Percentiles rank a stretch among this genome's conserved stretches.
These are phyloP conservation scores for Aotearoamyces nothofagi DNA, from an alignment of 2,329 filamentous ascomycete genomes.

Conservation along the genomic window DNA sequence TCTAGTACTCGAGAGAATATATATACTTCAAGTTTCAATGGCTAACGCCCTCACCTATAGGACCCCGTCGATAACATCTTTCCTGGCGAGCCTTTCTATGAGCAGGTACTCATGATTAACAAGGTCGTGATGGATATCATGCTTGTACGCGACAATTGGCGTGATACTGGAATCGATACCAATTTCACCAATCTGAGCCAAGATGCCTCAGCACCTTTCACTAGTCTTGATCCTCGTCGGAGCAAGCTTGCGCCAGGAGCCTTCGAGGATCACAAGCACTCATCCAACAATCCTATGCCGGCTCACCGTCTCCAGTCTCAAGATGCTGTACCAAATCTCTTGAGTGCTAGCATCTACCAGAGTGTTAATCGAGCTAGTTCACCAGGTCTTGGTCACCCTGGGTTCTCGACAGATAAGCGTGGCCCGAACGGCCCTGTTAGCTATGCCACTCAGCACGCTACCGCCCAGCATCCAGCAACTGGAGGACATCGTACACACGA, in stretches of 20 bases:
- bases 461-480: too few relatives aligned
- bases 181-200: background rate
- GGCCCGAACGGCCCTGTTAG: too few relatives aligned
- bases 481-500: too few relatives aligned
- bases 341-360: background rate
- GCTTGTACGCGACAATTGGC: background rate
- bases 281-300: too few relatives aligned
- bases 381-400: background rate
- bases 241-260: too few relatives aligned
- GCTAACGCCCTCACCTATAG: conserved; percentile 1
- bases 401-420: background rate
- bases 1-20: too few relatives aligned
- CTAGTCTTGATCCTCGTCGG: too few relatives aligned
- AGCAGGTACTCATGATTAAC: conserved; percentile 11
- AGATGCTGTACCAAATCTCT: background rate
- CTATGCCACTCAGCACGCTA: too few relatives aligned
- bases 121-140: conserved; percentile 9
- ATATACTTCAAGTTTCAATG: too few relatives aligned
- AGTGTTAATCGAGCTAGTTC: background rate
- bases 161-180: too few relatives aligned
- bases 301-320: too few relatives aligned
- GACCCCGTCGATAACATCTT: conserved; percentile 11
- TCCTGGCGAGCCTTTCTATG: conserved; percentile 6
- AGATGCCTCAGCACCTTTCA: background rate
- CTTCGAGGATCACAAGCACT: too few relatives aligned